Conservation (phyloP, 1,284 basidiomycete genomes). For the Ganoderma leucocontextum region DNA sequence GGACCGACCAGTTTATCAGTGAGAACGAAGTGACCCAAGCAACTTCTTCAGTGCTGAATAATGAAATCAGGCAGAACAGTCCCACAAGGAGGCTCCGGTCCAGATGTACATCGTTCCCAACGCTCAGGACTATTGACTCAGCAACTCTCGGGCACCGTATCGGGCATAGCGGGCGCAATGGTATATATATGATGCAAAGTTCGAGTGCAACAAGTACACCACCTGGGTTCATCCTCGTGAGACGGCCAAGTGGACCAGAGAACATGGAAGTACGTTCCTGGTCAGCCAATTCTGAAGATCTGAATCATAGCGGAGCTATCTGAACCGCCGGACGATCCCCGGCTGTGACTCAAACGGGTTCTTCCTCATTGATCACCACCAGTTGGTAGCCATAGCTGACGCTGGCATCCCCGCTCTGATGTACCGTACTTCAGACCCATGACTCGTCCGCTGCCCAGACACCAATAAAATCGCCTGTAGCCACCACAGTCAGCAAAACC, state of each 20-base stretch:
- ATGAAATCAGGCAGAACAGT: background rate
- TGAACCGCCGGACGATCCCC: conserved; percentile 34
- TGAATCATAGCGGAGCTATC: conserved; percentile 9
- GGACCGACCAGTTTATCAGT: background rate
- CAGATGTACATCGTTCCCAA: background rate
- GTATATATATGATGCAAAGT: too few relatives aligned
- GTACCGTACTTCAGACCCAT: conserved; percentile 44
- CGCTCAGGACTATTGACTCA: background rate
- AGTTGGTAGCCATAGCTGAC: conserved; percentile 34
- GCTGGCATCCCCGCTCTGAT: conserved; percentile 40
- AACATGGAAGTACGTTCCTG: background rate
- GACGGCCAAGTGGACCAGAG: background rate
- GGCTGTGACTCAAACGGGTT: too few relatives aligned
- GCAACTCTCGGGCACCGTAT: background rate
- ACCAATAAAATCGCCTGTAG: conserved; percentile 44
- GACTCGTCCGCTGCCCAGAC: conserved; percentile 41
- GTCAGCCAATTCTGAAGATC: too few relatives aligned
- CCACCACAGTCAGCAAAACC: conserved; percentile 10
- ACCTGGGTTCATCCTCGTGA: background rate
- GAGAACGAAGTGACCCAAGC: background rate
- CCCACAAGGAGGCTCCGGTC: too few relatives aligned
- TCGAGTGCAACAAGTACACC: background rate
- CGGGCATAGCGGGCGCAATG: background rate
- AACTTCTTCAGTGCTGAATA: background rate
- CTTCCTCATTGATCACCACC: too few relatives aligned